Evolutionary conservation across 2,329 filamentous ascomycete species (phyloP).

Genomic region (Fusarium albidum): DNA sequence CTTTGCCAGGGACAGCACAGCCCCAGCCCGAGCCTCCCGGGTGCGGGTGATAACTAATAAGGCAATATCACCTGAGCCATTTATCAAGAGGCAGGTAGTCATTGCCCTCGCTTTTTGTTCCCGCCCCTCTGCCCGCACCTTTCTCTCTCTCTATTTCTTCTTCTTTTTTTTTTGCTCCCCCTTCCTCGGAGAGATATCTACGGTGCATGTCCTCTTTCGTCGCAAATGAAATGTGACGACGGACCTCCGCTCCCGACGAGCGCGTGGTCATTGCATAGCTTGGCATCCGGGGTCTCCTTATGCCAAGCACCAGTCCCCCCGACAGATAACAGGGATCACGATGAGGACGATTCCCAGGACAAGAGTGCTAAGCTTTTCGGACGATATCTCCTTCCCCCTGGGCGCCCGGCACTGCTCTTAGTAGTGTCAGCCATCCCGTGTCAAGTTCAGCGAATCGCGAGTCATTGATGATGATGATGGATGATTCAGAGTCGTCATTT

Average conservation of each 20-base stretch:
- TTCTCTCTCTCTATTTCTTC: too few species aligned
- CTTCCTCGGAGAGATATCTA: too few species aligned
- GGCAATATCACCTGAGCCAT: neutral
- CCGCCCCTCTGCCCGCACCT: neutral
- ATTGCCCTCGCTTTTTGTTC: neutral
- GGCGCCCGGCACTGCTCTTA: neutral
- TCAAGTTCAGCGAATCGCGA: neutral
- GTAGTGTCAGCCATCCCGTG: constrained; percentile 11
- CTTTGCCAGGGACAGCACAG: neutral
- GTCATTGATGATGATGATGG: neutral
- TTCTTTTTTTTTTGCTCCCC: too few species aligned
- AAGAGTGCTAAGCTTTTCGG: constrained; percentile 20
- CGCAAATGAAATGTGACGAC: too few species aligned
- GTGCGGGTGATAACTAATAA: too few species aligned
- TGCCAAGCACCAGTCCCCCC: constrained; percentile 7
- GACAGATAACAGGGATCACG: neutral
- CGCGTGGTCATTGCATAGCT: neutral
- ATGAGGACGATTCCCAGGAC: neutral
- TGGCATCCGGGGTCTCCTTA: neutral
- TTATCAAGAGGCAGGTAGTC: constrained; percentile 2
- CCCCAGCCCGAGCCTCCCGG: neutral
- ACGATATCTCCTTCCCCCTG: constrained; percentile 12
- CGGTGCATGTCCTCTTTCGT: too few species aligned
- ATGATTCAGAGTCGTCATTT: neutral
- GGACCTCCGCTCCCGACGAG: too few species aligned